Base-by-base conservation (phyloP, 805 yeast species). In the Vanderwaltozyma tropicalis region DNA sequence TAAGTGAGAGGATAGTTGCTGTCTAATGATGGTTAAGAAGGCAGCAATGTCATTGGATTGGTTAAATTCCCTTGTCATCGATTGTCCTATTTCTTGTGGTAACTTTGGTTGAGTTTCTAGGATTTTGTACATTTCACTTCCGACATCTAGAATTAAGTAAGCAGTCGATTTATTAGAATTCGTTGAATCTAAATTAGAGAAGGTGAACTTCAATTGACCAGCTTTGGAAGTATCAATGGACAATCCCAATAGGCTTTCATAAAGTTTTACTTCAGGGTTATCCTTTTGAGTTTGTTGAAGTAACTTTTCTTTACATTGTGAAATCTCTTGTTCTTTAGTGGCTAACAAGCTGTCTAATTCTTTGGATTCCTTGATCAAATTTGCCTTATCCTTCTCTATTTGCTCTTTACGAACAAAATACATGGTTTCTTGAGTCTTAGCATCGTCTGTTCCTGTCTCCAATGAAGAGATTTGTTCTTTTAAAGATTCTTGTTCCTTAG, bases 211-310 rank as follows among this genome's bases (percentile, higher is more conserved):
- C 31, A 79, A 50, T 25, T 66, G 45, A 37, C 70, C 74, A 7
- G 66, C 68, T 15, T 60, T 55, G 1, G 72, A 54, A 3, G 76
- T 76, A 38, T 71, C 74, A 15, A 79, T 67, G 26, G 61, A 60
- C 39, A 79, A 50, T 1, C 86, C 85, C 31, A 77, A 57, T 34
- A 74, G 58, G 28, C 62, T 54, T 42, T 78, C 82, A 55, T 69
- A 74, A 29, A 68, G 62, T 14, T 58, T 39, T 29, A 74, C 59
- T 49, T 78, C 84, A 0, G 76, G 75, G 13, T 61, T 58, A 41
- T 76, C 76, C 29, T 60, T 61, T 21, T 59, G 61, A 7, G 67
- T 59, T 48, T 78, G 83, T 9, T 49, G 43, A 15, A 55, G 53
- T 26, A 74, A 50, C 27, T 59, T 54, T 35, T 59, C 57, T 28